Evolutionary conservation across 1,139 yeast genomes (phyloP).

Genomic region (Geotrichum reessii): DNA sequence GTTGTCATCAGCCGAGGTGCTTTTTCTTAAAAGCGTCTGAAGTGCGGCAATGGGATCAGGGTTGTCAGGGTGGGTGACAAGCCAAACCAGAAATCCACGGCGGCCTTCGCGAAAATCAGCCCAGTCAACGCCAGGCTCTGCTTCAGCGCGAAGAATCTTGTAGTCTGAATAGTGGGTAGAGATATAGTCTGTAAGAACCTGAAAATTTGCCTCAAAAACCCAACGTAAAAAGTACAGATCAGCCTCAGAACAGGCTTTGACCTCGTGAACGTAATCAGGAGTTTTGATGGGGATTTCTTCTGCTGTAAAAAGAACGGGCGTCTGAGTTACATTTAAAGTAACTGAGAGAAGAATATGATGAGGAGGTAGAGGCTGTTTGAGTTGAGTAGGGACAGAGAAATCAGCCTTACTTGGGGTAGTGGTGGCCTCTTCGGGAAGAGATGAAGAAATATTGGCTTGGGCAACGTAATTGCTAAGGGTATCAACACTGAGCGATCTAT

Average conservation of each 20-base stretch:
- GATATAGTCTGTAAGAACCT: conserved; percentile 19
- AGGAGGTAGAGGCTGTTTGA: neutral
- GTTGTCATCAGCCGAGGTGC: neutral
- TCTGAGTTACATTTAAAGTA: conserved; percentile 19
- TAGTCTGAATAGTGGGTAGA: conserved; percentile 20
- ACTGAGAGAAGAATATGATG: conserved; percentile 23
- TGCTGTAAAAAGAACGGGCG: conserved; percentile 20
- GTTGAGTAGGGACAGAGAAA: neutral
- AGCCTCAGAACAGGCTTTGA: conserved; percentile 21
- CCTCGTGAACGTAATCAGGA: conserved; percentile 21
- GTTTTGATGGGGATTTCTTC: conserved; percentile 25
- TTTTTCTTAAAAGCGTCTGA: conserved; percentile 8
- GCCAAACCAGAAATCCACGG: conserved; percentile 27
- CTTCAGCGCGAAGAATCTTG: conserved; percentile 24
- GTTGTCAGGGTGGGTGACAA: conserved; percentile 18
- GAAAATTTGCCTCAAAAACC: conserved; percentile 26
- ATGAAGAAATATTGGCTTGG: conserved; percentile 1
- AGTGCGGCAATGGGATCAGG: conserved; percentile 19
- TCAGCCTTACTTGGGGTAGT: neutral
- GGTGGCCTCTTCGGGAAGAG: neutral
- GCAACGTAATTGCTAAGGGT: conserved; percentile 21
- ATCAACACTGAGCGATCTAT: conserved; percentile 20
- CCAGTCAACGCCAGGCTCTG: conserved; percentile 29
- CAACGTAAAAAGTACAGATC: conserved; percentile 27
- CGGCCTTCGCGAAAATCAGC: conserved; percentile 25